Conservation (phyloP, 78 protist species). For the Dictyostelium intermedium region DNA sequence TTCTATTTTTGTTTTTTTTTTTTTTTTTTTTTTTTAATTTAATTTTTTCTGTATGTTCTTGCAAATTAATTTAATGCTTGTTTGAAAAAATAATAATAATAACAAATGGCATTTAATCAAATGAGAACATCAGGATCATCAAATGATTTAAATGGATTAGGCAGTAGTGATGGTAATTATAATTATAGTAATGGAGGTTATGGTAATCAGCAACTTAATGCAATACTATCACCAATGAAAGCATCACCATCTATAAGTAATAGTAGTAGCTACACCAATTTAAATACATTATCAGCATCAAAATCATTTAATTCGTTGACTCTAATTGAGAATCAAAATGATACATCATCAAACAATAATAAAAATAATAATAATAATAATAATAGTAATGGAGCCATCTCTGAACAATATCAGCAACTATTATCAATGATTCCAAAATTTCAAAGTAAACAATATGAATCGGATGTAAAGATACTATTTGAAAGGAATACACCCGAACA, state of each 20-base stretch:
- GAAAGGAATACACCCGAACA: conserved; percentile 63
- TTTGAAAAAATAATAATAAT: not conserved
- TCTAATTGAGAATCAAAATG: not conserved
- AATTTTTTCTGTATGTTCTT: not conserved
- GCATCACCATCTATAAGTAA: not conserved
- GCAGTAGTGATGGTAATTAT: not conserved
- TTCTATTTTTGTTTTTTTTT: not conserved
- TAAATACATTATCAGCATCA: not conserved
- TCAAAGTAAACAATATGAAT: conserved; percentile 34
- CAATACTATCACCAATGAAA: conserved; percentile 3
- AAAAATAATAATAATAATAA: not conserved
- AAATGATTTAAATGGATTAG: not conserved
- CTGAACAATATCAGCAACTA: conserved; percentile 8
- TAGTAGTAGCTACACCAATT: not conserved
- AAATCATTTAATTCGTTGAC: conserved; percentile 11
- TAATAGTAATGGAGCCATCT: not conserved
- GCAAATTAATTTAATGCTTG: not conserved
- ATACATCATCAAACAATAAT: not conserved
- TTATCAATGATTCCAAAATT: conserved; percentile 51
- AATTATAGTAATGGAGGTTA: not conserved
- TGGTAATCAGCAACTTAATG: not conserved
- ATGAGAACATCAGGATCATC: not conserved
- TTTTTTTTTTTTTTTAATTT: not conserved
- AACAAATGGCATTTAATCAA: not conserved
- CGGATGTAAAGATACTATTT: conserved; percentile 25